phyloP scores from a whole-genome alignment of 306 rosid genomes.

The Macrotyloma uniflorum region DNA sequence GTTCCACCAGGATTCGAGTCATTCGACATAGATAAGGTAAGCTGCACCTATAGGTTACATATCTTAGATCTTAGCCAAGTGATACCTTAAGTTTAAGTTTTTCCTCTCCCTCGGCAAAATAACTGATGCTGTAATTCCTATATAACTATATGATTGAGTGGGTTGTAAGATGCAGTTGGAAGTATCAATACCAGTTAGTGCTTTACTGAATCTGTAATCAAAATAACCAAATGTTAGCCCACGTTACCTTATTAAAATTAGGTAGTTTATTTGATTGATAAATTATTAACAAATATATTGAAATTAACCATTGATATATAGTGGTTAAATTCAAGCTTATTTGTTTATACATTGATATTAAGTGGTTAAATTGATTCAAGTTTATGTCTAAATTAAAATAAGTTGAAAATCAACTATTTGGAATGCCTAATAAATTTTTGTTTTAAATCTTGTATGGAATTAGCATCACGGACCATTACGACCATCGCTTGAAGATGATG shows the following conservation, averaged over 20 bases:
- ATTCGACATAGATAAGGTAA: slow-evolving; percentile 80
- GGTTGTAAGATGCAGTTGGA: not conserved
- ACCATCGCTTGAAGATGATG: slow-evolving; percentile 66
- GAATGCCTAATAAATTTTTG: not conserved
- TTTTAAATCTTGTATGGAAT: slow-evolving; percentile 24
- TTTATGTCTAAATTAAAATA: not conserved
- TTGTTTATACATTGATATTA: slow-evolving; percentile 8
- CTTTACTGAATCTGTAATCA: not conserved
- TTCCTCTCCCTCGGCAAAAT: not conserved
- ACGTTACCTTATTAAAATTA: slow-evolving; percentile 11
- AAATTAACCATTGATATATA: slow-evolving; percentile 4
- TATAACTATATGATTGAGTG: not conserved
- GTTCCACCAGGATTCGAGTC: slow-evolving; percentile 80
- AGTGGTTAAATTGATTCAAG: not conserved
- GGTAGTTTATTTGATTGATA: not conserved
- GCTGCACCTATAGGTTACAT: slow-evolving; percentile 13
- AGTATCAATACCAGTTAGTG: not conserved
- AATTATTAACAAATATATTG: not conserved
- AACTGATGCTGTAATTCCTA: not conserved
- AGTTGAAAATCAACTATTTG: not conserved
- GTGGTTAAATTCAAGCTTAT: not conserved
- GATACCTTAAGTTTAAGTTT: not conserved
- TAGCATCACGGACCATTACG: slow-evolving; percentile 80
- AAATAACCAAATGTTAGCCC: slow-evolving; percentile 5
- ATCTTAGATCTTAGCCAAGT: slow-evolving; percentile 4